Conservation (phyloP, 495 filamentous ascomycete genomes). For the Oidiodendron maius region DNA sequence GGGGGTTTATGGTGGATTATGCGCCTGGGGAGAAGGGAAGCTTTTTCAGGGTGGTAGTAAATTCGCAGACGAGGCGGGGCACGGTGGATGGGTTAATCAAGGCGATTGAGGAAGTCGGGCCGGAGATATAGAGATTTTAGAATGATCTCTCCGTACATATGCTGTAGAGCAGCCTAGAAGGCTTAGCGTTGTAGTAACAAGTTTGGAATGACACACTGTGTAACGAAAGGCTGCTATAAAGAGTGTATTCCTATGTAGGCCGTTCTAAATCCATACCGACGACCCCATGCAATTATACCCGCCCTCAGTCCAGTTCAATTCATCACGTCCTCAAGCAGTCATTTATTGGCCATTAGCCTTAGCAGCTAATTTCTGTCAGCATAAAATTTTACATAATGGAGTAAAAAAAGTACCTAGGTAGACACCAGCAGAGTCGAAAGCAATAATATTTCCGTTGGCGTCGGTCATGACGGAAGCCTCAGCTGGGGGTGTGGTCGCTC, state of each 20-base stretch:
- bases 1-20: slow-evolving; percentile 94
- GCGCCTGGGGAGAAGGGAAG: slow-evolving; percentile 72
- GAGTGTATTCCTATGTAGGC: background rate
- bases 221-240: background rate
- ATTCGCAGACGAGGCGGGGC: slow-evolving; percentile 61
- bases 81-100: slow-evolving; percentile 74
- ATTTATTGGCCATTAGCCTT: slow-evolving; percentile 2
- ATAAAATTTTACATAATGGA: background rate
- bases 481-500: slow-evolving; percentile 1
- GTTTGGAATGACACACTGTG: background rate
- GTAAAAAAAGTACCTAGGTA: slow-evolving; percentile 14
- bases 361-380: slow-evolving; percentile 1
- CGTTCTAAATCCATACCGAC: background rate
- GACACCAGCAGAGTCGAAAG: slow-evolving; percentile 23
- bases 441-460: slow-evolving; percentile 24
- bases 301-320: background rate
- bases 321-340: background rate
- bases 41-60: slow-evolving; percentile 88
- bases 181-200: background rate
- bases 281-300: background rate
- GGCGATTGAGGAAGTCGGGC: slow-evolving; percentile 59
- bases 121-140: slow-evolving; percentile 17
- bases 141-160: too few species aligned
- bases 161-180: too few species aligned
- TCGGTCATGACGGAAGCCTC: slow-evolving; percentile 22